Base-by-base conservation (phyloP, 768 basidiomycete species). In the Phylloporus sp. region DNA sequence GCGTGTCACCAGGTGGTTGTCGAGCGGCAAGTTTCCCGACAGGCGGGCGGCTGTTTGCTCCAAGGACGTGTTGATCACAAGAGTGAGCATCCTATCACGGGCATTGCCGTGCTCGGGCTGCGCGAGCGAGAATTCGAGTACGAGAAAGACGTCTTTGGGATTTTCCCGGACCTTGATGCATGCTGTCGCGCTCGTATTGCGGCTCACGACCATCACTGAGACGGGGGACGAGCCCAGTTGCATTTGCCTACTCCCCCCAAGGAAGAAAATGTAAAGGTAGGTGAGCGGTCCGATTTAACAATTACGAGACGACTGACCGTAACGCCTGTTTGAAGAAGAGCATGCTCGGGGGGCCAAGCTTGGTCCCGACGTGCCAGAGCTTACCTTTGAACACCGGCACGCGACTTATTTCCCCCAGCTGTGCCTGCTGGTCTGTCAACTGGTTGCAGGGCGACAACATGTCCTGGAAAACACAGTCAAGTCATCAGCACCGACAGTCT, bases 91-190 rank as follows among this genome's bases (percentile, higher is more conserved):
- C 28, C 69, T 47, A 6, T 28, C 33, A 2, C 15, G 31, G 4
- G 18, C 8, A 10, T 31, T 37, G 0, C 76, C 71, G 50, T 79
- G 70, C 32, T 65, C 67, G 0, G 72, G 20, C 5, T 26, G 69
- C 4, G 75, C 69, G 9, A 76, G 71, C 52, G 77, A 76, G 13
- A 82, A 79, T 59, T 86, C 83, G 55, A 86, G 83, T 21, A 82
- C 67, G 15, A 78, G 64, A 58, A 79, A 84, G 34, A 81, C 56
- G 33, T 69, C 62, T 11, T 51, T 50, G 21, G 47, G 36, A 9
- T 48, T 50, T 21, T 58, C 59, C 17, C 51, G 55, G 21, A 71
- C 29, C 41, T 64, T 69, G 22, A 82, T 55, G 56, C 80, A 77
- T 18, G 73, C 69, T 13, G 81, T 57, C 39, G 85, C 78, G 55